phyloP scores from a whole-genome alignment of 208 protist species.

The Spongospora subterranea region DNA sequence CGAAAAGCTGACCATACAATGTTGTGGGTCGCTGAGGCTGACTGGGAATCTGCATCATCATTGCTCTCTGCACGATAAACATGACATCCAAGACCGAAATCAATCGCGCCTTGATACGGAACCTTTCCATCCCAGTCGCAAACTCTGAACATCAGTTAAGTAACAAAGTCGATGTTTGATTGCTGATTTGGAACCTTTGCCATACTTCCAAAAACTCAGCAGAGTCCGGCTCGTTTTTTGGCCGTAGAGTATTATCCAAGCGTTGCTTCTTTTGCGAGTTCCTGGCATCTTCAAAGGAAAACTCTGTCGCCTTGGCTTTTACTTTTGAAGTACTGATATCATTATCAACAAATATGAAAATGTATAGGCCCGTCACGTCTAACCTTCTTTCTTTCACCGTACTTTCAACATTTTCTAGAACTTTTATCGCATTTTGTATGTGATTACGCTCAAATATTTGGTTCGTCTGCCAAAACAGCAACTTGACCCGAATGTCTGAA shows the following conservation, averaged over 20 bases:
- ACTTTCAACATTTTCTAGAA: not conserved
- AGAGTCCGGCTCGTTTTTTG: not conserved
- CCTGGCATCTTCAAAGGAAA: slow-evolving; percentile 15
- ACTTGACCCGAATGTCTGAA: not conserved
- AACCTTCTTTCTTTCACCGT: too few species aligned
- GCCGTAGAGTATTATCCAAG: not conserved
- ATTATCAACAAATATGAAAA: too few species aligned
- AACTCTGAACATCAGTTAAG: not conserved
- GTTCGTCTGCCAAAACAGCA: not conserved
- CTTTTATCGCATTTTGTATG: slow-evolving; percentile 40
- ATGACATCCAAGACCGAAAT: not conserved
- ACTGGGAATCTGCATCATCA: not conserved
- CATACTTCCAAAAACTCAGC: slow-evolving; percentile 37
- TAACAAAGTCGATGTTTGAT: not conserved
- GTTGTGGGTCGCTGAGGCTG: not conserved
- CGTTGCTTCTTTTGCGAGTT: not conserved
- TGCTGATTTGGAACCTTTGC: not conserved
- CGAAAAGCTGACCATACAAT: not conserved
- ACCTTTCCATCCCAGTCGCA: not conserved
- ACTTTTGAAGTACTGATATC: too few species aligned
- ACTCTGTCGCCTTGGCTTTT: slow-evolving; percentile 9
- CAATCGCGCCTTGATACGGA: not conserved
- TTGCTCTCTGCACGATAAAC: not conserved
- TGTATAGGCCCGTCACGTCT: too few species aligned
- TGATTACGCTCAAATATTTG: not conserved